Evolutionary conservation across 2,329 filamentous ascomycete species (phyloP), one percentile per base, ranked within the genome.

Genomic region (Colletotrichum magnum): DNA sequence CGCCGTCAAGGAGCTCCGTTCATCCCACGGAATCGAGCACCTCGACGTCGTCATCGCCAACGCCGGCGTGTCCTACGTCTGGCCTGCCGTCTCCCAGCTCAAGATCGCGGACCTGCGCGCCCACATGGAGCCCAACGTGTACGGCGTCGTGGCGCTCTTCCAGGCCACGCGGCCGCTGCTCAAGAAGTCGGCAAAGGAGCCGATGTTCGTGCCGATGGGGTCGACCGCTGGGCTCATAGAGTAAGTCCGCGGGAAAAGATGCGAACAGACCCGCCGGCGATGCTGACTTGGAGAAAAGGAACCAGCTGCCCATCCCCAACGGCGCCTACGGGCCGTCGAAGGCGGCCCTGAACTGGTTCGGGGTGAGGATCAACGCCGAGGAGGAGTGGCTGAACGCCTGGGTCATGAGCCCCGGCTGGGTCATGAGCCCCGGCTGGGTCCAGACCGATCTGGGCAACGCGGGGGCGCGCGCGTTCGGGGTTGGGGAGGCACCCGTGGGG

Each of bases 1-100:
- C 6, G 81, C 81, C 2, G 75, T 81, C 1, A 58, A 76, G 28
- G 71, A 75, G 4, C 75, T 84, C 0, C 68, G 75, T 3, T 21
- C 39, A 5, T 21, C 59, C 7, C 69, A 79, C 15, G 78, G 77
- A 4, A 82, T 88, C 70, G 72, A 75, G 5, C 74, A 79, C 26
- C 74, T 88, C 2, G 86, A 89, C 69, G 74, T 86, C 6, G 80
- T 89, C 2, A 83, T 89, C 59, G 83, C 86, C 52, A 89, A 88
- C 72, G 86, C 86, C 0, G 86, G 81, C 13, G 81, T 85, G 12
- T 73, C 74, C 5, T 75, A 77, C 4, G 58, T 72, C 16, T 82
- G 72, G 45, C 79, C 78, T 0, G 71, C 73, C 0, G 77, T 81
- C 1, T 65, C 72, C 2, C 76, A 78, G 12, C 77, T 77, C 24